Percentiles rank a stretch among this genome's conserved stretches.
Conservation (phyloP, 768 basidiomycete genomes). For the Naematelia encephala region DNA sequence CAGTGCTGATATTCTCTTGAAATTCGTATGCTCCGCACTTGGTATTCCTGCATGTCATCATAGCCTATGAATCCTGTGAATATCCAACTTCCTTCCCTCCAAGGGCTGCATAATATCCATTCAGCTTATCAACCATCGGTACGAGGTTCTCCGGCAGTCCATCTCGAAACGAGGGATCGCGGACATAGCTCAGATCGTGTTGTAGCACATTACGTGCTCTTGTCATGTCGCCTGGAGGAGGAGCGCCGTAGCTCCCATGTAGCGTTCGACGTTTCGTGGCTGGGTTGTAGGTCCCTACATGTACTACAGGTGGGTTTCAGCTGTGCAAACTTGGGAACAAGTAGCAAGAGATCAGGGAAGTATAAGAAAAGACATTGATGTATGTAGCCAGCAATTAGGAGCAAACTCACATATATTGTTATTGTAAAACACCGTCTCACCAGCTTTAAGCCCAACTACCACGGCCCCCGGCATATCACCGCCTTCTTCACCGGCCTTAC, state of each 20-base stretch:
- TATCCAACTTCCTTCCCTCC: conserved; percentile 57
- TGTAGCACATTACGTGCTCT: conserved; percentile 73
- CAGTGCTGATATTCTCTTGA: too few species aligned
- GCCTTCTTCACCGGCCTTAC: conserved; percentile 60
- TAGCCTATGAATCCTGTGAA: conserved; percentile 52
- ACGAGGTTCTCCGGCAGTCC: conserved; percentile 50
- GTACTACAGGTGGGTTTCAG: conserved; percentile 56
- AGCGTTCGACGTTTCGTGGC: conserved; percentile 61
- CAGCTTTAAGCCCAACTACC: conserved; percentile 53
- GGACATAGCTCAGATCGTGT: conserved; percentile 56
- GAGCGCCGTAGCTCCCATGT: conserved; percentile 64
- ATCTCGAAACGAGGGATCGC: conserved; percentile 4
- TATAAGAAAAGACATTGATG: not conserved
- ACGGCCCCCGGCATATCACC: conserved; percentile 69
- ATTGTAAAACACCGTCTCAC: conserved; percentile 76
- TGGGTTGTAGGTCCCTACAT: conserved; percentile 65
- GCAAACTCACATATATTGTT: conserved; percentile 57
- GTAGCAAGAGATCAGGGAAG: too few species aligned
- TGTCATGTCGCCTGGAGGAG: conserved; percentile 60
- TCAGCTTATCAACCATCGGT: conserved; percentile 62
- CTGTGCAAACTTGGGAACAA: too few species aligned
- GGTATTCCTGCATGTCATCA: too few species aligned
- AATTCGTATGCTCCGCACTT: too few species aligned
- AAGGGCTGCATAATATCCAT: conserved; percentile 55
- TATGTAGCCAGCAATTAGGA: not conserved